These are phyloP conservation scores for Extremus antarcticus DNA, from an alignment of 495 filamentous ascomycete genomes.

Conservation along the genomic window DNA sequence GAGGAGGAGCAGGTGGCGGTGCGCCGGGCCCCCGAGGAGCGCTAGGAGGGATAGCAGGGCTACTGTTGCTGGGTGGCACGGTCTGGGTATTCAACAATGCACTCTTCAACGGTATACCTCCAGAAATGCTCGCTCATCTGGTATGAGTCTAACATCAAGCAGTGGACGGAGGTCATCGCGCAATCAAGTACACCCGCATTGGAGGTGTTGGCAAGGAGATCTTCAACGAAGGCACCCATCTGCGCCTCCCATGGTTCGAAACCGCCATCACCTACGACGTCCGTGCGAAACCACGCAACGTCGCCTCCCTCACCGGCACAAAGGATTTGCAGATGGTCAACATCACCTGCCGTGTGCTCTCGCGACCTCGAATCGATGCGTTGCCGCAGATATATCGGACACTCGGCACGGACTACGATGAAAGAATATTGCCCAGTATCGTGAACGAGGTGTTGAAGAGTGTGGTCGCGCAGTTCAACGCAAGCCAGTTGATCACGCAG, in stretches of 20 bases:
- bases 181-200: conserved; percentile 93
- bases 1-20: conserved; percentile 39
- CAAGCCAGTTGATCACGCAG: conserved; percentile 95
- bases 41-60: conserved; percentile 29
- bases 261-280: conserved; percentile 95
- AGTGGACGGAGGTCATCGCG: conserved; percentile 98
- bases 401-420: conserved; percentile 90
- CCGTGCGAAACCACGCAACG: conserved; percentile 91
- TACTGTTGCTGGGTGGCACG: conserved; percentile 56
- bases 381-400: conserved; percentile 96
- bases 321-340: conserved; percentile 99
- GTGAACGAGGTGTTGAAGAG: conserved; percentile 99
- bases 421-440: conserved; percentile 91
- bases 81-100: conserved; percentile 61
- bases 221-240: conserved; percentile 91
- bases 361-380: conserved; percentile 72
- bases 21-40: conserved; percentile 28
- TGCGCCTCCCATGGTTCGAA: conserved; percentile 92
- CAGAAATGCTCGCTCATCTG: neutral
- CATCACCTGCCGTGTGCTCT: conserved; percentile 99
- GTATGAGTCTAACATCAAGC: neutral
- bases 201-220: conserved; percentile 95
- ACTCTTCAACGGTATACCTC: conserved; percentile 74
- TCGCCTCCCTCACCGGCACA: conserved; percentile 93
- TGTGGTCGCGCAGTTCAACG: conserved; percentile 98